A percentile compares a stretch with the other conserved stretches of the same genome.
These are phyloP conservation scores for Leccinellum albellum DNA, from an alignment of 768 basidiomycete genomes.

Conservation along the genomic window DNA sequence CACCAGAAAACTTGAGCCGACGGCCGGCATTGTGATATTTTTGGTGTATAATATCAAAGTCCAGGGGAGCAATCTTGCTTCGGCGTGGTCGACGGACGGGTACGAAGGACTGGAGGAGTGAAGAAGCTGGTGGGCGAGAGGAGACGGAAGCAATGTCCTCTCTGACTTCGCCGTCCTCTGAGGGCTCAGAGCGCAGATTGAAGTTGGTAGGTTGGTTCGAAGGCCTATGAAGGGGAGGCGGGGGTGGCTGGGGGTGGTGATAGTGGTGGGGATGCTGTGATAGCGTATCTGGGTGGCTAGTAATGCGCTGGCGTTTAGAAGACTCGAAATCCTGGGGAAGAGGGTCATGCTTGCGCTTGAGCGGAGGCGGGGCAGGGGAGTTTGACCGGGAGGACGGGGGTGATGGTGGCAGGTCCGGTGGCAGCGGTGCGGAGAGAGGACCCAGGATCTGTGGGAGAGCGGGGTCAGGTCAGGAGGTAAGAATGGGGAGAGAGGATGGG, in stretches of 20 bases:
- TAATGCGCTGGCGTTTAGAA: conserved; percentile 32
- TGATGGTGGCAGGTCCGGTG: conserved; percentile 43
- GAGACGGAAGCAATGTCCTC: conserved; percentile 33
- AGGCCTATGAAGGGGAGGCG: conserved; percentile 16
- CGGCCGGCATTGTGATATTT: conserved; percentile 69
- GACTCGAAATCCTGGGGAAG: conserved; percentile 22
- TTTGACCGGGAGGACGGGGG: conserved; percentile 42
- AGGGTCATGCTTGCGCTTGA: conserved; percentile 38
- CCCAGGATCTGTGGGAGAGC: conserved; percentile 36
- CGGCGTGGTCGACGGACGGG: conserved; percentile 68
- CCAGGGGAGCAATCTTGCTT: conserved; percentile 43
- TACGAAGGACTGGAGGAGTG: conserved; percentile 36
- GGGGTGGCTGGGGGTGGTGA: conserved; percentile 25
- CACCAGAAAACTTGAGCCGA: conserved; percentile 79
- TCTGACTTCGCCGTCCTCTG: conserved; percentile 46
- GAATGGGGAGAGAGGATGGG: neutral
- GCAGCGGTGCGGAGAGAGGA: conserved; percentile 37
- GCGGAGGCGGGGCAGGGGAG: conserved; percentile 35
- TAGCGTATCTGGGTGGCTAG: conserved; percentile 21
- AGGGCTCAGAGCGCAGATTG: conserved; percentile 37
- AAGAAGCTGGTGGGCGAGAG: conserved; percentile 25
- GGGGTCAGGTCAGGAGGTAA: conserved; percentile 16
- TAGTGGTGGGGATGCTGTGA: conserved; percentile 29
- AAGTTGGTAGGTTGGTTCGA: conserved; percentile 21
- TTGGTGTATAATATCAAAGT: conserved; percentile 62